These are phyloP conservation scores for Quercus glauca DNA, from an alignment of 306 rosid species.

Conservation along the genomic window DNA sequence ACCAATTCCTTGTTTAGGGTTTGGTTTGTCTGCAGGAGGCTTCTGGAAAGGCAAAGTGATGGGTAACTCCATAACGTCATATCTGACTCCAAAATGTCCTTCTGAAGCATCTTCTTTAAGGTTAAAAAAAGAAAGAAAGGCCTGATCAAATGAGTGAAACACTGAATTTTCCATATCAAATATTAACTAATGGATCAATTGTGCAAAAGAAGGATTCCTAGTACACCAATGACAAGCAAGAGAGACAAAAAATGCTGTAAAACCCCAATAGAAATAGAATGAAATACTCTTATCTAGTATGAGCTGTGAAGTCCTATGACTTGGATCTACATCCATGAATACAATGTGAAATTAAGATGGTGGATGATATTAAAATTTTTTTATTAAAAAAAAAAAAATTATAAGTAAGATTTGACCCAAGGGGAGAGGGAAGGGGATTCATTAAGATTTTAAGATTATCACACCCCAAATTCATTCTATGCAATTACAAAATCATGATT, in stretches of 20 bases:
- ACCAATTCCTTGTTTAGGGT: slow-evolving; percentile 99
- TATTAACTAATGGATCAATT: background rate
- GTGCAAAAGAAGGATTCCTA: background rate
- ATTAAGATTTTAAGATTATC: too few species aligned
- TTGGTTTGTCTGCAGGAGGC: slow-evolving; percentile 93
- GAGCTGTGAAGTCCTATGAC: too few species aligned
- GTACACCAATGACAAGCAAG: background rate
- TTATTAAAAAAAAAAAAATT: too few species aligned
- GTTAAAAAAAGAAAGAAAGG: background rate
- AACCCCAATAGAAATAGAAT: background rate
- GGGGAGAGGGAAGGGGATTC: too few species aligned
- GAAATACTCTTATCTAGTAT: too few species aligned
- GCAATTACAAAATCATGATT: too few species aligned
- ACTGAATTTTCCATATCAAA: background rate
- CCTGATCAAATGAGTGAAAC: background rate
- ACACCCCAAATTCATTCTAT: too few species aligned
- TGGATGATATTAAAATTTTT: too few species aligned
- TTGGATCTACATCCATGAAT: too few species aligned
- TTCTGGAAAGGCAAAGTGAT: slow-evolving; percentile 83
- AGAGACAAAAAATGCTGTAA: too few species aligned
- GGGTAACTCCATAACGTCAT: slow-evolving; percentile 82
- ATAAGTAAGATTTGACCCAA: too few species aligned
- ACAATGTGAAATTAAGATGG: too few species aligned
- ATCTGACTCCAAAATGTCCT: slow-evolving; percentile 80
- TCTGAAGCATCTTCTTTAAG: slow-evolving; percentile 58